Evolutionary conservation across 805 yeast genomes (phyloP), one percentile per base, ranked within the genome.

Genomic region (Suhomyces sp.): DNA sequence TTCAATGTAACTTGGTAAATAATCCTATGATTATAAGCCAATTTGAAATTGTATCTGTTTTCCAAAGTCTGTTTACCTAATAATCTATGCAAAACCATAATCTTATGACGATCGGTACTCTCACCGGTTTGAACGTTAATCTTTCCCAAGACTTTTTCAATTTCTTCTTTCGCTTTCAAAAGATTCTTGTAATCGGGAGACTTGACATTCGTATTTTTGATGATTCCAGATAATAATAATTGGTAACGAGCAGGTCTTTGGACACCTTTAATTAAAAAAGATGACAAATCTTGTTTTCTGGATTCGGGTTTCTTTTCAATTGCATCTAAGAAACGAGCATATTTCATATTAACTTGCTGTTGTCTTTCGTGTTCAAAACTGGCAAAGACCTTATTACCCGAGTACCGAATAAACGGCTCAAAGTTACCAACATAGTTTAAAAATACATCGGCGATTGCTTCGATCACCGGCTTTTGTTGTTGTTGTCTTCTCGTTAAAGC

Each of bases 171-270:
- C 1, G 95, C 95, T 43, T 78, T 79, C 16, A 75, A 70, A 38
- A 93, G 66, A 46, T 81, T 76, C 35, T 74, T 76, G 50, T 73
- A 75, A 47, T 90, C 96, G 1, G 86, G 80, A 6, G 80, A 73
- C 17, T 79, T 84, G n/a, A 82, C 81, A 35, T 73, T 76, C 0
- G 98, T 88, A 44, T 79, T 77, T 56, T 93, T 91, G 45, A 87
- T 68, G 22, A 93, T 85, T 31, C 91, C 93, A 38, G 77, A 81
- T 15, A 91, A 70, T 38, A 93, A 70, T 32, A 93, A 65, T 45
- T 95, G 96, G 62, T 93, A 93, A 47, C 98, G 72, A 7, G 97
- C 98, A 20, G 96, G 88, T 56, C 98, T 77, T 11, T 96, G 88
- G 2, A 95, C 90, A 33, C 98, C 97, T 53, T 91, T 95, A 5